These are phyloP conservation scores for Ceratocystis eucalypticola DNA, from an alignment of 2,329 filamentous ascomycete genomes.

Conservation along the genomic window DNA sequence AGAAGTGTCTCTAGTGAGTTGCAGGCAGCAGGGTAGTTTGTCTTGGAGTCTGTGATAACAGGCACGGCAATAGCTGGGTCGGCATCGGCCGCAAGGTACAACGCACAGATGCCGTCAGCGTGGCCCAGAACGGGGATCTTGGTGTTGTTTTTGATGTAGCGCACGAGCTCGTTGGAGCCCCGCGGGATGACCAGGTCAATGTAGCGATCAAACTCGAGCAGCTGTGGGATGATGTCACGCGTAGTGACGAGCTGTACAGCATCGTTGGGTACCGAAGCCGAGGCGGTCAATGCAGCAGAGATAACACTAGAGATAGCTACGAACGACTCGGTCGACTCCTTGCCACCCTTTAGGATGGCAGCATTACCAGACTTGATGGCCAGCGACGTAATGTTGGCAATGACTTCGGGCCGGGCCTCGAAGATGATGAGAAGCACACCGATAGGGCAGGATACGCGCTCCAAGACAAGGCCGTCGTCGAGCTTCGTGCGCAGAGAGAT, in stretches of 20 bases:
- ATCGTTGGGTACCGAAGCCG: constrained; percentile 61
- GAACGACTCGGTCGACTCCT: constrained; percentile 93
- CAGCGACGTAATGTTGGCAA: constrained; percentile 91
- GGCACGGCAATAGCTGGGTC: constrained; percentile 56
- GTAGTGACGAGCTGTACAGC: constrained; percentile 92
- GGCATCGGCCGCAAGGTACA: constrained; percentile 71
- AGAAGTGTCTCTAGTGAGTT: constrained; percentile 89
- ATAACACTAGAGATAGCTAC: constrained; percentile 78
- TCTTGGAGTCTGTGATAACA: constrained; percentile 83
- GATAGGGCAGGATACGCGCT: constrained; percentile 85
- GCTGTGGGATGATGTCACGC: constrained; percentile 73
- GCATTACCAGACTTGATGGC: constrained; percentile 96
- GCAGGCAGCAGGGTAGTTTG: constrained; percentile 87
- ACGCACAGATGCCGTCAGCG: constrained; percentile 80
- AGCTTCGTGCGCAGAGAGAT: constrained; percentile 71
- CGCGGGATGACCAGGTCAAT: constrained; percentile 94
- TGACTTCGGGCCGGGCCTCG: constrained; percentile 92
- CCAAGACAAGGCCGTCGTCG: constrained; percentile 72
- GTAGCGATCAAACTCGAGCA: constrained; percentile 72
- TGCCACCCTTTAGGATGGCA: constrained; percentile 91
- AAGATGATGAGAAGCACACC: constrained; percentile 98
- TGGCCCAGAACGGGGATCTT: constrained; percentile 94
- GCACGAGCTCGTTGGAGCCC: constrained; percentile 78
- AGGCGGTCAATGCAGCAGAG: constrained; percentile 57
- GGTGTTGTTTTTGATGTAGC: constrained; percentile 78